Conservation (phyloP, 306 rosid genomes). For the Dicorynia guianensis region DNA sequence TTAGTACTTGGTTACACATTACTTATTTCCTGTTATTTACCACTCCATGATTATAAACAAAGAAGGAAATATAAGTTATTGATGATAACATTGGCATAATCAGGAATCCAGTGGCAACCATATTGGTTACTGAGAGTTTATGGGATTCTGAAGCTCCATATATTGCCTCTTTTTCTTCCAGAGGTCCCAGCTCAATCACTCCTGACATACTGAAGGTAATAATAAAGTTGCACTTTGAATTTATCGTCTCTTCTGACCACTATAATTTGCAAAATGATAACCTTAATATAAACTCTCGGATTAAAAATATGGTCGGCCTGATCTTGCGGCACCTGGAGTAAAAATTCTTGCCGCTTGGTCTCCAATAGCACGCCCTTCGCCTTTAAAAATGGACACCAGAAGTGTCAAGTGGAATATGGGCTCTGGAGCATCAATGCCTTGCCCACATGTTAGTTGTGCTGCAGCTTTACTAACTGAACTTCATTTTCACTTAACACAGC, state of each 20-base stretch:
- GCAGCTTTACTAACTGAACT: slow-evolving; percentile 34
- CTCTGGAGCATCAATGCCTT: slow-evolving; percentile 49
- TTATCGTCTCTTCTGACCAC: background rate
- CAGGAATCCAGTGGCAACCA: slow-evolving; percentile 44
- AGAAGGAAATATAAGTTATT: background rate
- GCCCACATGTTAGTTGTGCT: slow-evolving; percentile 43
- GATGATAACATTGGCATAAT: background rate
- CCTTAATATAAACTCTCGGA: background rate
- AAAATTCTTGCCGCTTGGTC: slow-evolving; percentile 53
- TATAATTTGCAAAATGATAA: background rate
- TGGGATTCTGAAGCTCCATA: slow-evolving; percentile 45
- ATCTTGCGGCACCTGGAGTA: slow-evolving; percentile 46
- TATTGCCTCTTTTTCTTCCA: slow-evolving; percentile 43
- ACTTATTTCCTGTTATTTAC: background rate
- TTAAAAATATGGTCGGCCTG: slow-evolving; percentile 35
- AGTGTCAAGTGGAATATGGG: slow-evolving; percentile 33
- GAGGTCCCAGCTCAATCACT: slow-evolving; percentile 46
- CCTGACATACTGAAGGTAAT: slow-evolving; percentile 49
- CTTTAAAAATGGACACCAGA: slow-evolving; percentile 9
- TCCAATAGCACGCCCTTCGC: slow-evolving; percentile 35
- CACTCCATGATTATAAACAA: background rate
- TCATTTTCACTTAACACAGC: slow-evolving; percentile 27
- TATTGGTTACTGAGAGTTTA: slow-evolving; percentile 34
- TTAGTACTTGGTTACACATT: background rate
- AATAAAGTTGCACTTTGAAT: background rate